Conservation (phyloP, 1,284 basidiomycete species). For the Inonotus hispidus region DNA sequence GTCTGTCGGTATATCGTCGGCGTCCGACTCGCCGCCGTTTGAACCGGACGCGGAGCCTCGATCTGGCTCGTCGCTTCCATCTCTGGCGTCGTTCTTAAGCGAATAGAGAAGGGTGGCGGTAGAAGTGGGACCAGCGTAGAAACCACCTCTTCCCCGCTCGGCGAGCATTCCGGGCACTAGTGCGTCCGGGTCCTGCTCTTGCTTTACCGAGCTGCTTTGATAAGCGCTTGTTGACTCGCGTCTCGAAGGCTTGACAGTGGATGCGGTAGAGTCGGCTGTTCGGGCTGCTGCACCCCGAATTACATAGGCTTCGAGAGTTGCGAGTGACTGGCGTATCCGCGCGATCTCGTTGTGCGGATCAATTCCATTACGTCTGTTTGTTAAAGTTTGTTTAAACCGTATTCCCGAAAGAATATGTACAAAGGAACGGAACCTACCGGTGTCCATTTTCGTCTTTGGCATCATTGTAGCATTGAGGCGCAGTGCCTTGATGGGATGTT, state of each 20-base stretch:
- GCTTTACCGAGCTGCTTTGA: constrained; percentile 37
- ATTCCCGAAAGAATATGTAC: background rate
- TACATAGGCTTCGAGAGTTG: constrained; percentile 64
- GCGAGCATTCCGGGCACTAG: constrained; percentile 61
- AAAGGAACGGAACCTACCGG: constrained; percentile 25
- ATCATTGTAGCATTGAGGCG: constrained; percentile 71
- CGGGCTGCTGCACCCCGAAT: constrained; percentile 37
- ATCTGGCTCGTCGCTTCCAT: constrained; percentile 35
- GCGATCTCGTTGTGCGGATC: constrained; percentile 70
- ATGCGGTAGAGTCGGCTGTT: constrained; percentile 26
- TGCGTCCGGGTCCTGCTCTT: constrained; percentile 46
- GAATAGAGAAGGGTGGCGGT: constrained; percentile 59
- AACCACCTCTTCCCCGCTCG: constrained; percentile 54
- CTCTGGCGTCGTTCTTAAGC: constrained; percentile 46
- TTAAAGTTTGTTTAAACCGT: constrained; percentile 11
- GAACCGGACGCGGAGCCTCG: constrained; percentile 6
- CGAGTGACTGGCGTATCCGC: constrained; percentile 66
- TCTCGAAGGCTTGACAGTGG: constrained; percentile 2
- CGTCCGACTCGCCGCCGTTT: constrained; percentile 5
- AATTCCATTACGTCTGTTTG: constrained; percentile 37
- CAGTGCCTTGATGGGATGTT: constrained; percentile 47
- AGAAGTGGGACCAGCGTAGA: constrained; percentile 70
- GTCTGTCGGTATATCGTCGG: constrained; percentile 21
- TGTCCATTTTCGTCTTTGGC: constrained; percentile 47
- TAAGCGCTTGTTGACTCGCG: background rate